Evolutionary conservation across 2,329 filamentous ascomycete genomes (phyloP), one percentile per base, ranked within the genome.

Genomic region (Akanthomyces muscarius): DNA sequence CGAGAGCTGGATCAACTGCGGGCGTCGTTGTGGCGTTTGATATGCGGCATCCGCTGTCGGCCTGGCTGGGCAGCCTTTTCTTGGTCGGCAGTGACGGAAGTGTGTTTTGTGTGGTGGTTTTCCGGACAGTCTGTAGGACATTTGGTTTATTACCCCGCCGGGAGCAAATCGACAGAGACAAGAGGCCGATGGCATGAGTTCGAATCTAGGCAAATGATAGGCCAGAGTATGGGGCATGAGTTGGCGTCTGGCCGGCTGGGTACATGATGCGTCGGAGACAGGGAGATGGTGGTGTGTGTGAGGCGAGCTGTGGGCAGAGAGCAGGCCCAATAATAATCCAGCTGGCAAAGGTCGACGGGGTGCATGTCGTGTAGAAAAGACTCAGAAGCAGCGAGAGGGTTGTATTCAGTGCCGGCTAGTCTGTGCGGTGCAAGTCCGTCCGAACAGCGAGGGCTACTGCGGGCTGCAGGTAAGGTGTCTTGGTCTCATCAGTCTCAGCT

Each of bases 1-100:
- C 10, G 42, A 38, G 55, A 38, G 55, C 28, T 60, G 47, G 47
- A 52, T 60, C 25, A 60, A 52, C 47, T 52, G 36, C 47, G 33
- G 50, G 58, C 58, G 50, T 54, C n/a, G 50, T 54, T 36, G 50
- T 54, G 58, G 50, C 58, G 58, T 53, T 36, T 45, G 58, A 61
- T 53, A 28, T 61, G 38, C 50, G 18, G 58, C 47, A 45, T n/a
- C 41, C 48, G 50, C 41, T 44, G 38, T 50, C 44, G 33, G 41
- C 16, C 55, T 18, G 30, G 16, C 28, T 23, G 42, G 23, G 41
- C 54, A 28, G 48, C 28, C 7, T 36, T 33, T 13, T 16, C 28
- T 42, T 42, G 23, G 23, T 8, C 36, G 56, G 21, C 44, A 36
- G 21, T 45, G n/a, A 14, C 33, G 21, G 33, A 50, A n/a, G 16